These are phyloP conservation scores for Russula abietina DNA, from an alignment of 768 basidiomycete genomes.

Conservation along the genomic window DNA sequence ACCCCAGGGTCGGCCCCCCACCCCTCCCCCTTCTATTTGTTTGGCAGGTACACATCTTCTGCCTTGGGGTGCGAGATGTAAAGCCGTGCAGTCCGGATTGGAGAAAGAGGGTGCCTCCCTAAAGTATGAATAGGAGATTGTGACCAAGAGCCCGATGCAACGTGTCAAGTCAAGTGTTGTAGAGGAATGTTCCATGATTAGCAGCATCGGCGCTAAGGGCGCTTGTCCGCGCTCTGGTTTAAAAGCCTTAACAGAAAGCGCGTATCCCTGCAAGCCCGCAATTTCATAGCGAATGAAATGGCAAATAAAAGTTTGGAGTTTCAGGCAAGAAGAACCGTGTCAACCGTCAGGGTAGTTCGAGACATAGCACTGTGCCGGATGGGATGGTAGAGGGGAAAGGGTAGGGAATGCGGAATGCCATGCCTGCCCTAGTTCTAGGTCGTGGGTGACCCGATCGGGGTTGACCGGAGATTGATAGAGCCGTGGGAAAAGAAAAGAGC, in stretches of 20 bases:
- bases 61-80: neutral
- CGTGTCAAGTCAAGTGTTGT: conserved; percentile 3
- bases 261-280: neutral
- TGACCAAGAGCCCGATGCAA: conserved; percentile 16
- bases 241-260: neutral
- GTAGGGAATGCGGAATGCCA: neutral
- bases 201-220: neutral
- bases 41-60: neutral
- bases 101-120: neutral
- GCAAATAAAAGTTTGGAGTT: neutral
- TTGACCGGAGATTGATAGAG: conserved; percentile 19
- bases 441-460: neutral
- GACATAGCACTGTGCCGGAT: neutral
- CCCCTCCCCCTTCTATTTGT: neutral
- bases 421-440: conserved; percentile 12
- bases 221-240: neutral
- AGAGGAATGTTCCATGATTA: conserved; percentile 15
- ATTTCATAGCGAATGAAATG: neutral
- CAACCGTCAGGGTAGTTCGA: neutral
- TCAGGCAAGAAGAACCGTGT: neutral
- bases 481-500: conserved; percentile 12
- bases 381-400: neutral
- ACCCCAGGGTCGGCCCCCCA: neutral
- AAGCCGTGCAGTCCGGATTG: neutral
- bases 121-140: conserved; percentile 4